Conservation (phyloP, 2,329 filamentous ascomycete species). For the Nemania sp. region DNA sequence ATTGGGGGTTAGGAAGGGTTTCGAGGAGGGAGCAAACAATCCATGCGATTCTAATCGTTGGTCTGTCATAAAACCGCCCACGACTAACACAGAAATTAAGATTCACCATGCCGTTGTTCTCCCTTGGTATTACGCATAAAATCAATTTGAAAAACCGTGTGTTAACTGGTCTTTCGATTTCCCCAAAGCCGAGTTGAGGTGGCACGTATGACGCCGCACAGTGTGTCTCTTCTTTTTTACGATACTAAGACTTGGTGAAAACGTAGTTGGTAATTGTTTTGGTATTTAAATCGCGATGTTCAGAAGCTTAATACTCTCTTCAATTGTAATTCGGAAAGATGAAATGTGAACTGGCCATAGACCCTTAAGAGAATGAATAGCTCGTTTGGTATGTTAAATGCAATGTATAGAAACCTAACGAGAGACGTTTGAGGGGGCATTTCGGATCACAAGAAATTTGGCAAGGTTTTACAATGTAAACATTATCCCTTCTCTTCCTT, state of each 20-base stretch:
- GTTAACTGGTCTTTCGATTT: no score
- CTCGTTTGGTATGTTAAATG: neutral
- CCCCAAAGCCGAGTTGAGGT: neutral
- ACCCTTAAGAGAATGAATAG: neutral
- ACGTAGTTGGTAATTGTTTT: neutral
- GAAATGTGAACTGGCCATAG: neutral
- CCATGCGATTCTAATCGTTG: no score
- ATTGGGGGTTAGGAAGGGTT: slow-evolving; percentile 3
- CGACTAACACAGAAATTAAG: slow-evolving; percentile 1
- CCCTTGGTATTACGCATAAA: neutral
- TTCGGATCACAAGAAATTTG: neutral
- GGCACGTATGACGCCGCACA: neutral
- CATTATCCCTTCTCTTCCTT: neutral
- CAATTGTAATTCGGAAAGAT: neutral
- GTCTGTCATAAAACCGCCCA: neutral
- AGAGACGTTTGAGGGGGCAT: no score
- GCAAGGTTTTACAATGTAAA: neutral
- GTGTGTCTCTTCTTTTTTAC: neutral
- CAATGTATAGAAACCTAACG: neutral
- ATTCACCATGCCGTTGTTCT: neutral
- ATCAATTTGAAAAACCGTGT: neutral
- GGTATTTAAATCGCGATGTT: neutral
- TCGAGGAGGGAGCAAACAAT: neutral
- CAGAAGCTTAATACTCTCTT: neutral
- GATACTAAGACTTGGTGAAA: neutral